Evolutionary conservation across 2,329 filamentous ascomycete species (phyloP).

Genomic region (Phaeoacremonium minimum): DNA sequence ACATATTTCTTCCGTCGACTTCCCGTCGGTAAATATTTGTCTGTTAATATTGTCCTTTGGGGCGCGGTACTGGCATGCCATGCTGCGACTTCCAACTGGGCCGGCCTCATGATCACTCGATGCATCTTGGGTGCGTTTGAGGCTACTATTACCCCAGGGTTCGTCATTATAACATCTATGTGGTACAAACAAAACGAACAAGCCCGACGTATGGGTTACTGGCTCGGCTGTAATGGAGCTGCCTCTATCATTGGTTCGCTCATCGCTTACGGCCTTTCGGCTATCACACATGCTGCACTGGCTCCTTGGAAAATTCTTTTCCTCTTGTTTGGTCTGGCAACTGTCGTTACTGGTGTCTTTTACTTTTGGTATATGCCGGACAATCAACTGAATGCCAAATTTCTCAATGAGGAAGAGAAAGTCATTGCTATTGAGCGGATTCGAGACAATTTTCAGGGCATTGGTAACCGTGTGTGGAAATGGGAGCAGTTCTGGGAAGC

Average conservation of each 20-base stretch:
- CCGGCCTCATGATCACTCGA: constrained; percentile 14
- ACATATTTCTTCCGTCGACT: constrained; percentile 23
- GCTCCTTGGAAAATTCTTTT: constrained; percentile 20
- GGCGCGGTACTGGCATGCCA: constrained; percentile 22
- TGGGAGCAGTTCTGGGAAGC: constrained; percentile 40
- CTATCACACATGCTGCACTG: constrained; percentile 11
- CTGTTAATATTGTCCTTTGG: constrained; percentile 32
- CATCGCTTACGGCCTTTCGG: constrained; percentile 7
- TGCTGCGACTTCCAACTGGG: constrained; percentile 13
- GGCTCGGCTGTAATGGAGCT: constrained; percentile 3
- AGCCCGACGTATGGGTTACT: constrained; percentile 3
- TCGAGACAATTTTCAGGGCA: constrained; percentile 31
- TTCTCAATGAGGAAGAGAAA: constrained; percentile 50
- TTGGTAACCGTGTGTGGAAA: constrained; percentile 44
- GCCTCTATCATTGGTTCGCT: constrained; percentile 5
- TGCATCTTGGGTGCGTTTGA: constrained; percentile 18
- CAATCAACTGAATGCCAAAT: constrained; percentile 53
- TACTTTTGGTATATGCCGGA: constrained; percentile 54
- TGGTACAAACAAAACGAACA: constrained; percentile 18
- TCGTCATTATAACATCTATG: constrained; percentile 16
- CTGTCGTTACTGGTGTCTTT: constrained; percentile 31
- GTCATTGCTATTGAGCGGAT: constrained; percentile 44
- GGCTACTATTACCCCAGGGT: constrained; percentile 16
- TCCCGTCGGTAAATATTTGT: constrained; percentile 28
- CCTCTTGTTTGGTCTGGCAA: constrained; percentile 2